Conservation (phyloP, 2,329 filamentous ascomycete species). For the Colletotrichum coccodes region DNA sequence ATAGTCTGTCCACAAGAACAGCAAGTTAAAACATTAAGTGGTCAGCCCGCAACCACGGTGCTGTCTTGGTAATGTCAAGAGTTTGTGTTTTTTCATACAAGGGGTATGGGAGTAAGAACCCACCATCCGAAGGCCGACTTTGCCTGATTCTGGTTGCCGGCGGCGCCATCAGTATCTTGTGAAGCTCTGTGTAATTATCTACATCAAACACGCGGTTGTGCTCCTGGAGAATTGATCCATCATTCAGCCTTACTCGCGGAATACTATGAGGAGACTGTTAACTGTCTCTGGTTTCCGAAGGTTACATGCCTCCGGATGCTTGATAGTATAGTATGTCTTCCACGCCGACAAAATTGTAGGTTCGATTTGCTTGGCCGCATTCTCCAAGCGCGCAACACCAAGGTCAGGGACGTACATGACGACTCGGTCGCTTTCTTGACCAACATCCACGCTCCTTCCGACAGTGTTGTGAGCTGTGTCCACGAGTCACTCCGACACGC, state of each 20-base stretch:
- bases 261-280: slow-evolving; percentile 82
- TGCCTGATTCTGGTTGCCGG: slow-evolving; percentile 71
- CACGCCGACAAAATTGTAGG: slow-evolving; percentile 56
- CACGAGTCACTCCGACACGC: no score
- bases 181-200: slow-evolving; percentile 66
- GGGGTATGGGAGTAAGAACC: neutral
- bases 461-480: no score
- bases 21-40: slow-evolving; percentile 96
- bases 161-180: slow-evolving; percentile 64
- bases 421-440: no score
- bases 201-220: slow-evolving; percentile 71
- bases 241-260: slow-evolving; percentile 81
- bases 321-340: slow-evolving; percentile 84
- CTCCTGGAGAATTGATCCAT: slow-evolving; percentile 78
- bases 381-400: neutral
- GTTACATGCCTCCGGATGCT: slow-evolving; percentile 74
- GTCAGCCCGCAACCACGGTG: slow-evolving; percentile 71
- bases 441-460: no score
- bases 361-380: neutral
- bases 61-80: neutral
- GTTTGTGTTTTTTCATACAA: neutral
- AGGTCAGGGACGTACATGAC: no score
- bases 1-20: slow-evolving; percentile 80
- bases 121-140: slow-evolving; percentile 80
- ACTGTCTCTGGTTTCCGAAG: slow-evolving; percentile 80